phyloP scores from a whole-genome alignment of 2,329 filamentous ascomycete genomes.

The Aspergillus fumigatus region DNA sequence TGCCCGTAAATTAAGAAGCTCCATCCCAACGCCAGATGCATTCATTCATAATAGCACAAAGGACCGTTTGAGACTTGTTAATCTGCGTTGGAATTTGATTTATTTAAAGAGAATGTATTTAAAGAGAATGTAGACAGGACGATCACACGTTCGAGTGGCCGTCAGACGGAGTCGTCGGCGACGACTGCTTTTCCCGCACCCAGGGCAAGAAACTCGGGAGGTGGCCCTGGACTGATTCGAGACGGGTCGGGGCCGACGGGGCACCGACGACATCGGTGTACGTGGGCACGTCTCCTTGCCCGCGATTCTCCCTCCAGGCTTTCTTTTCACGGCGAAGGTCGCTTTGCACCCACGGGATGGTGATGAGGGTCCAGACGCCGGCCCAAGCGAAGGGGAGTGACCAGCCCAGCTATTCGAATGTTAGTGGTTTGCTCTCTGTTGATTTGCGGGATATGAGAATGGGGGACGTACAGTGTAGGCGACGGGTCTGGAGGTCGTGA shows the following conservation, averaged over 20 bases:
- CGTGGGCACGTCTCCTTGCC: conserved; percentile 29
- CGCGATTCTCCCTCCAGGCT: conserved; percentile 35
- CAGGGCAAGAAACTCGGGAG: conserved; percentile 26
- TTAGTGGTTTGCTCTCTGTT: conserved; percentile 2
- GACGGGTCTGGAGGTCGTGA: conserved; percentile 45
- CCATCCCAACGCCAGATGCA: background rate
- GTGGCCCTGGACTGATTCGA: conserved; percentile 32
- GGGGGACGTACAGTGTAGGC: conserved; percentile 42
- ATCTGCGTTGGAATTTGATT: background rate
- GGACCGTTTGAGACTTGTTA: background rate
- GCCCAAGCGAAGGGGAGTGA: conserved; percentile 41
- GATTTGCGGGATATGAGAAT: background rate
- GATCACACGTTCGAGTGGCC: conserved; percentile 4
- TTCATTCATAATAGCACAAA: background rate
- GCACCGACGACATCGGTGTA: conserved; percentile 37
- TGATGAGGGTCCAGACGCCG: conserved; percentile 41
- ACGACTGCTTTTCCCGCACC: conserved; percentile 23
- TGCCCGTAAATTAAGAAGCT: background rate
- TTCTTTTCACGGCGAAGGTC: conserved; percentile 43
- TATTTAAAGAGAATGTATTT: background rate
- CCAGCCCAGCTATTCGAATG: conserved; percentile 35
- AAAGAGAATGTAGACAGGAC: background rate
- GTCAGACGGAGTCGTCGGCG: conserved; percentile 20
- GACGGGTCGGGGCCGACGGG: conserved; percentile 33
- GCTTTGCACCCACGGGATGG: conserved; percentile 44